phyloP scores from a whole-genome alignment of 2,329 filamentous ascomycete species.

The Penicillium sumatraense region DNA sequence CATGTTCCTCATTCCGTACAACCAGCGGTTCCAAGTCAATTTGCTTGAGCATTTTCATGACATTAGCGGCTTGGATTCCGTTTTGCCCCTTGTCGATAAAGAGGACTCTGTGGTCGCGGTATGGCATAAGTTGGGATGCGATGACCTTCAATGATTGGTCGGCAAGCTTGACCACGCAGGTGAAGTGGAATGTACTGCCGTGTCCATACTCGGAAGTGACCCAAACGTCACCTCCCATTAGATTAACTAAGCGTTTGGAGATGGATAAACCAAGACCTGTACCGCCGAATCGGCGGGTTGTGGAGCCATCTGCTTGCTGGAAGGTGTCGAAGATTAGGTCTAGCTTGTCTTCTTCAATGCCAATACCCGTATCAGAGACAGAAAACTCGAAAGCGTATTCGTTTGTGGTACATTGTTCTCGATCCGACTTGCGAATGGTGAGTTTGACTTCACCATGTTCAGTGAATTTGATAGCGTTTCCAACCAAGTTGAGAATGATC shows the following conservation, averaged over 20 bases:
- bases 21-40: slow-evolving; percentile 83
- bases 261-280: slow-evolving; percentile 94
- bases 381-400: slow-evolving; percentile 96
- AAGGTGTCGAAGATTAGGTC: slow-evolving; percentile 98
- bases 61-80: slow-evolving; percentile 66
- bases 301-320: slow-evolving; percentile 96
- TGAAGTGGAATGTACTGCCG: slow-evolving; percentile 96
- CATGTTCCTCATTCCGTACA: slow-evolving; percentile 74
- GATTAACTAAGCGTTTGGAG: slow-evolving; percentile 89
- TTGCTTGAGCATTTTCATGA: slow-evolving; percentile 75
- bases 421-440: slow-evolving; percentile 76
- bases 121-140: slow-evolving; percentile 77
- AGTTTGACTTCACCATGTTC: slow-evolving; percentile 95
- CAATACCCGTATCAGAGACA: slow-evolving; percentile 94
- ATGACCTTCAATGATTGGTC: slow-evolving; percentile 78
- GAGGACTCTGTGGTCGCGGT: slow-evolving; percentile 87
- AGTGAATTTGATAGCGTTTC: slow-evolving; percentile 99
- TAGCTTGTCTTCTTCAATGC: slow-evolving; percentile 92
- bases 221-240: slow-evolving; percentile 97
- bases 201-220: slow-evolving; percentile 90
- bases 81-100: slow-evolving; percentile 93
- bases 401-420: slow-evolving; percentile 67
- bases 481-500: slow-evolving; percentile 95
- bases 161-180: slow-evolving; percentile 84
- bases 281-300: slow-evolving; percentile 92